phyloP scores from a whole-genome alignment of 768 basidiomycete species.

The Boletus bicolor region DNA sequence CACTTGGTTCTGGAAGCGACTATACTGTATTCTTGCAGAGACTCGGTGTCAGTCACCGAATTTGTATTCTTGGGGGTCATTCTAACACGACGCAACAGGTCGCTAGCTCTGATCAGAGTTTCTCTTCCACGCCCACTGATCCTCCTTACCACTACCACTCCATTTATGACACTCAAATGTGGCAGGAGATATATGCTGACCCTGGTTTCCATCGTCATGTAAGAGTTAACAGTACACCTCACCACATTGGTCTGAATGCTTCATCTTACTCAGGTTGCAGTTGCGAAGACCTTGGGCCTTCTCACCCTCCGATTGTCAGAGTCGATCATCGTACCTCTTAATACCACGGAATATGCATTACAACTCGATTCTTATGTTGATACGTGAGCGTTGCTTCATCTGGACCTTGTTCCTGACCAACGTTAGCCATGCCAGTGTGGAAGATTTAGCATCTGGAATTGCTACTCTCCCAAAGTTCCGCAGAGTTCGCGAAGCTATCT shows the following conservation, averaged over 20 bases:
- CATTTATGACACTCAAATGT: conserved; percentile 67
- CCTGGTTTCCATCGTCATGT: conserved; percentile 73
- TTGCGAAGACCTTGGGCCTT: conserved; percentile 64
- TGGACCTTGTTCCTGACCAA: conserved; percentile 21
- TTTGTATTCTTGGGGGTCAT: background rate
- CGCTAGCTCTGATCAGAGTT: conserved; percentile 34
- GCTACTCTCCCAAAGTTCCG: conserved; percentile 34
- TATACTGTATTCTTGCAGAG: conserved; percentile 89
- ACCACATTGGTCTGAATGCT: background rate
- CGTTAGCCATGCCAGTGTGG: conserved; percentile 44
- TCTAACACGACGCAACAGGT: conserved; percentile 19
- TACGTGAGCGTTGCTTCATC: conserved; percentile 42
- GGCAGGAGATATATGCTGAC: conserved; percentile 74
- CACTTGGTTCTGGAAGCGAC: conserved; percentile 83
- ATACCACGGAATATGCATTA: conserved; percentile 70
- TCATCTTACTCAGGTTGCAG: conserved; percentile 44
- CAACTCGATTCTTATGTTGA: conserved; percentile 60
- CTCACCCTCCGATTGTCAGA: conserved; percentile 57
- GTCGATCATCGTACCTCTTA: conserved; percentile 62
- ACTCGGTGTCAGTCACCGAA: conserved; percentile 47
- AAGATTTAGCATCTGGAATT: conserved; percentile 36
- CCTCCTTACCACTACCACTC: conserved; percentile 73
- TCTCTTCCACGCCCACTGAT: conserved; percentile 39
- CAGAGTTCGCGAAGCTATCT: conserved; percentile 45
- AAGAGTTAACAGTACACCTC: conserved; percentile 18